Percentiles rank a stretch among this genome's conserved stretches.
These are phyloP conservation scores for Russula virescens DNA, from an alignment of 768 basidiomycete species.

Conservation along the genomic window DNA sequence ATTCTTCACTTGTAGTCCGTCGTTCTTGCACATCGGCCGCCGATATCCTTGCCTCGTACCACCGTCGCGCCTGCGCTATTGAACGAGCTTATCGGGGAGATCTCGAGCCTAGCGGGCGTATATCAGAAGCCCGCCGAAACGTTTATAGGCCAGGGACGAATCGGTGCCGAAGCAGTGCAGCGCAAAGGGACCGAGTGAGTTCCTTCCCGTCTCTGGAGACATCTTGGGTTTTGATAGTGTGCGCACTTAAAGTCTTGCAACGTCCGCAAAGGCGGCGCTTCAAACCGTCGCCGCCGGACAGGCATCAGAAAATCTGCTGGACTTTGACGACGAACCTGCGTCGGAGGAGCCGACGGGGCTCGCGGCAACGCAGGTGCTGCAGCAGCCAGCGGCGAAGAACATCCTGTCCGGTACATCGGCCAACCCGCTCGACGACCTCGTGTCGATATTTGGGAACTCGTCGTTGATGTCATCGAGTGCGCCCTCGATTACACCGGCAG, in stretches of 20 bases:
- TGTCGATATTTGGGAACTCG: constrained; percentile 77
- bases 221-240: constrained; percentile 5
- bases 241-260: constrained; percentile 39
- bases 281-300: constrained; percentile 88
- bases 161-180: constrained; percentile 76
- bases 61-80: constrained; percentile 82
- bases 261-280: constrained; percentile 77
- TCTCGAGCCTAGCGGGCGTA: constrained; percentile 85
- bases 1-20: constrained; percentile 50
- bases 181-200: constrained; percentile 57
- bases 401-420: constrained; percentile 73
- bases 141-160: constrained; percentile 86
- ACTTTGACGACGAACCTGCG: constrained; percentile 75
- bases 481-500: constrained; percentile 11
- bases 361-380: constrained; percentile 68
- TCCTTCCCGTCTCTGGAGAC: not conserved
- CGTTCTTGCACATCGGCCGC: constrained; percentile 86
- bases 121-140: constrained; percentile 98
- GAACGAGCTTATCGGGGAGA: constrained; percentile 87
- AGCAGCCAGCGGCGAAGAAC: constrained; percentile 67
- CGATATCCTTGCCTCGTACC: constrained; percentile 88
- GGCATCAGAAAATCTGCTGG: constrained; percentile 90
- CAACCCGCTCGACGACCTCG: constrained; percentile 90
- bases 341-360: constrained; percentile 66
- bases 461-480: constrained; percentile 28